Base-by-base conservation (phyloP, 2,329 filamentous ascomycete genomes). In the Basipetospora chlamydospora region DNA sequence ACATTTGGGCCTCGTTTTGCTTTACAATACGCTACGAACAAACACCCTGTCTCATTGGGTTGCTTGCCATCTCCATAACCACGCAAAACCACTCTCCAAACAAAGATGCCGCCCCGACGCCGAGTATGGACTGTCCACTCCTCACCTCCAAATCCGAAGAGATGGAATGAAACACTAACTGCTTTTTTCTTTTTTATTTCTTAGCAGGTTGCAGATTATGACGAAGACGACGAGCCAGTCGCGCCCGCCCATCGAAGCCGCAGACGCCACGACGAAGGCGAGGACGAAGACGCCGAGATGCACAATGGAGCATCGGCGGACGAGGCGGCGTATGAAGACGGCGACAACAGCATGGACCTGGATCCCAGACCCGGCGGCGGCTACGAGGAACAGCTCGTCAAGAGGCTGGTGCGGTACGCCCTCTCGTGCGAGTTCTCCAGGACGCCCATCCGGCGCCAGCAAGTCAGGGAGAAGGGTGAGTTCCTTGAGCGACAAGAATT, bases 391-490 rank as follows among this genome's bases (percentile, higher is more conserved):
- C 67, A 73, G 44, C 53, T 76, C 23, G 66, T 72, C 25, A 78
- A 77, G 55, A 78, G 76, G 48, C 54, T 81, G n/a, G 66, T 80
- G n/a, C 67, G 77, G 37, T 78, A 79, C 46, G 74, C 73, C 3
- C 53, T 81, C 17, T 71, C 75, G 4, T 79, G 75, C 54, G 76
- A 81, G 48, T 77, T 67, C 42, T 69, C 73, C 8, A 62, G 76
- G 36, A 63, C 65, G 26, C 61, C 67, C 1, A 77, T 81, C 31
- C 64, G 64, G 36, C 60, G 76, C 44, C 66, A 74, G 16, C 75
- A 71, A 22, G 75, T 81, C 31, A 66, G 66, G 41, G 74, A 78
- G 35, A 73, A 73, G 59, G 73, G 74, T 77, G 43, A 43, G 47
- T 13, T 34, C 6, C 15, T 18, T 13, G 22, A 3, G 13, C 6